These are phyloP conservation scores for Coemansia sp. DNA, from an alignment of 192 early-diverging fungal genomes.

Conservation along the genomic window DNA sequence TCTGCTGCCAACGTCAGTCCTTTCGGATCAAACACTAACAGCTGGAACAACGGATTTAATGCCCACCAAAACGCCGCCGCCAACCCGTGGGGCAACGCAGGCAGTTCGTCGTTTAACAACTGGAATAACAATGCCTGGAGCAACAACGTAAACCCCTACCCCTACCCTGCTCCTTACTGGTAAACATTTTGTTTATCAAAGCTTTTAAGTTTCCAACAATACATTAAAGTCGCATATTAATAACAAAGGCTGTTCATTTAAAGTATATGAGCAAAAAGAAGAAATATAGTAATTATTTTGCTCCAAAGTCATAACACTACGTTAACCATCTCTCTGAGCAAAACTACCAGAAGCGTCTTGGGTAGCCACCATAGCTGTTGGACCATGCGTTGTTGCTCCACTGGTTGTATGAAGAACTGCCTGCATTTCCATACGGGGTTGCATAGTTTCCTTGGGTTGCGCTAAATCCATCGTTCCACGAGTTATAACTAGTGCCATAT, in stretches of 20 bases:
- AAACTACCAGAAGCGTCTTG: conserved; percentile 19
- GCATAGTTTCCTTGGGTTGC: conserved; percentile 19
- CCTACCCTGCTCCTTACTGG: conserved; percentile 47
- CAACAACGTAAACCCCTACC: conserved; percentile 45
- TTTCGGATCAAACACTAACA: conserved; percentile 38
- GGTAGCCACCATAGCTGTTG: conserved; percentile 16
- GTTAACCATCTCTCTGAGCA: no score
- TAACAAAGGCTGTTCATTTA: not conserved
- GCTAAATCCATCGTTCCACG: conserved; percentile 30
- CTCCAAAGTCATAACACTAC: no score
- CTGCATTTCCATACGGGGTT: conserved; percentile 19
- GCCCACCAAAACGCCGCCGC: conserved; percentile 44
- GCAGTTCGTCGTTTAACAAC: conserved; percentile 53
- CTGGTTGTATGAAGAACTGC: conserved; percentile 25
- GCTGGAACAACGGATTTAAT: conserved; percentile 52
- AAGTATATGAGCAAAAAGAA: not conserved
- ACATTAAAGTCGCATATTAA: no score
- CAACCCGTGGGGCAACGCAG: conserved; percentile 47
- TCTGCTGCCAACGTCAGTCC: conserved; percentile 33
- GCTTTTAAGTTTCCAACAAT: no score
- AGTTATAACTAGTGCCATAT: conserved; percentile 23
- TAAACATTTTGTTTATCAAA: conserved; percentile 7
- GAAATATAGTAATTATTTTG: not conserved
- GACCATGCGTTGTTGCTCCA: conserved; percentile 44
- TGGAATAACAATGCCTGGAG: conserved; percentile 57